Conservation (phyloP, 2,329 filamentous ascomycete genomes). For the Ascochyta viciae-villosae region DNA sequence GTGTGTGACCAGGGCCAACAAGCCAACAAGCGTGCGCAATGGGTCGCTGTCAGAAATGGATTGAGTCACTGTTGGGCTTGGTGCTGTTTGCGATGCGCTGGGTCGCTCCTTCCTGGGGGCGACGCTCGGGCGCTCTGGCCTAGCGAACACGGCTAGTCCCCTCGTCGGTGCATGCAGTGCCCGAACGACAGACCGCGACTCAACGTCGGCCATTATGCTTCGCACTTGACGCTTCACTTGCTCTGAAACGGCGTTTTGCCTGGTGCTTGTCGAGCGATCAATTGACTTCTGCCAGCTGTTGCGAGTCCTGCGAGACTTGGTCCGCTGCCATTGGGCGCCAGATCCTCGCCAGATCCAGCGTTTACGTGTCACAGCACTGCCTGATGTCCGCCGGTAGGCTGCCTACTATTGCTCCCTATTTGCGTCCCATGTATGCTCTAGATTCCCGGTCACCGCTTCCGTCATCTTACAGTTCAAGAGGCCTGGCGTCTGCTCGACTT, state of each 20-base stretch:
- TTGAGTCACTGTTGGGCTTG: slow-evolving; percentile 36
- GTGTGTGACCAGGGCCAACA: slow-evolving; percentile 23
- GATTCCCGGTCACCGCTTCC: slow-evolving; percentile 30
- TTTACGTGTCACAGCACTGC: slow-evolving; percentile 30
- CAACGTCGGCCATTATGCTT: slow-evolving; percentile 15
- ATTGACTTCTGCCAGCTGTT: slow-evolving; percentile 20
- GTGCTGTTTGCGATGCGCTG: slow-evolving; percentile 21
- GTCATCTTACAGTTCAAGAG: slow-evolving; percentile 21
- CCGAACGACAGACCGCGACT: slow-evolving; percentile 19
- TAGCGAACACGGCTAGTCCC: slow-evolving; percentile 21
- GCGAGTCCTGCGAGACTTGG: slow-evolving; percentile 18
- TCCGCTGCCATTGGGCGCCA: slow-evolving; percentile 32
- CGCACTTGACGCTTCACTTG: slow-evolving; percentile 15
- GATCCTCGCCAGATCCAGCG: slow-evolving; percentile 2
- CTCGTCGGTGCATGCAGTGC: slow-evolving; percentile 10
- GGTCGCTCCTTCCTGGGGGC: slow-evolving; percentile 22
- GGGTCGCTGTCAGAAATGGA: slow-evolving; percentile 28
- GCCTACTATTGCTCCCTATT: slow-evolving; percentile 19
- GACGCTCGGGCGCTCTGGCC: slow-evolving; percentile 19
- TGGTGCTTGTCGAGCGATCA: slow-evolving; percentile 22
- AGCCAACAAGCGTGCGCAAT: slow-evolving; percentile 28
- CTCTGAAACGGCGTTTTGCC: slow-evolving; percentile 22
- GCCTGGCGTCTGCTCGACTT: slow-evolving; percentile 10
- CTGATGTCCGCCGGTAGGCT: slow-evolving; percentile 24
- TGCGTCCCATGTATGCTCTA: slow-evolving; percentile 14